Conservation (phyloP, 306 rosid species). For the Quercus dentata region DNA sequence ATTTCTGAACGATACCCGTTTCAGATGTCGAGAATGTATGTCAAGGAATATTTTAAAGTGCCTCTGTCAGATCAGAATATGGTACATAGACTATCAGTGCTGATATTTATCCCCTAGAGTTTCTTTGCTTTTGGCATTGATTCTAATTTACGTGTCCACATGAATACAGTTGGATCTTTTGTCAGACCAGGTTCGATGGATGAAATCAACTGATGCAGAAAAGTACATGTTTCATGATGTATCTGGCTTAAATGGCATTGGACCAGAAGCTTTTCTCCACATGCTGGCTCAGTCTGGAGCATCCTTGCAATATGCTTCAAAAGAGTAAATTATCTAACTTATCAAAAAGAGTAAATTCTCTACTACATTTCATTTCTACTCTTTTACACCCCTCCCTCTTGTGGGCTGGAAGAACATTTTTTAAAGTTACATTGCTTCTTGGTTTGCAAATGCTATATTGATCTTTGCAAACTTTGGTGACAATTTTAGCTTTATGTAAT, state of each 20-base stretch:
- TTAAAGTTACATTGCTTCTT: constrained; percentile 5
- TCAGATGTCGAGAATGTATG: constrained; percentile 43
- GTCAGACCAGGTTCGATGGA: constrained; percentile 39
- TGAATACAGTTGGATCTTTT: constrained; percentile 41
- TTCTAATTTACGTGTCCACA: constrained; percentile 24
- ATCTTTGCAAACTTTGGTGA: constrained; percentile 2
- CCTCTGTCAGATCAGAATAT: constrained; percentile 33
- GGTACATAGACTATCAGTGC: constrained; percentile 35
- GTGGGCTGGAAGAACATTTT: neutral
- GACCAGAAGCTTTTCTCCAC: constrained; percentile 63
- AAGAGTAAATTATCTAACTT: constrained; percentile 52
- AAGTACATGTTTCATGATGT: constrained; percentile 48
- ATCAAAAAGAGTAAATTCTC: constrained; percentile 51
- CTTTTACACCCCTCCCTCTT: neutral
- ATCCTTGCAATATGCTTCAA: constrained; percentile 57
- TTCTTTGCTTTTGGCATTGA: constrained; percentile 27
- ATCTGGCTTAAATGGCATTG: constrained; percentile 44
- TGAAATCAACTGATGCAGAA: constrained; percentile 58
- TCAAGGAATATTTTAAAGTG: constrained; percentile 56
- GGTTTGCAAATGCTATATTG: constrained; percentile 1
- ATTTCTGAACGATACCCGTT: constrained; percentile 70
- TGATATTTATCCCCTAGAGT: constrained; percentile 22
- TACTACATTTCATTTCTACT: constrained; percentile 1
- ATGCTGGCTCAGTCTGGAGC: constrained; percentile 65
- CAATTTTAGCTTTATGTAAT: neutral